A percentile compares a stretch with the other conserved stretches of the same genome.
These are phyloP conservation scores for Gossypium lobatum DNA, from an alignment of 441 rosid species.

Conservation along the genomic window DNA sequence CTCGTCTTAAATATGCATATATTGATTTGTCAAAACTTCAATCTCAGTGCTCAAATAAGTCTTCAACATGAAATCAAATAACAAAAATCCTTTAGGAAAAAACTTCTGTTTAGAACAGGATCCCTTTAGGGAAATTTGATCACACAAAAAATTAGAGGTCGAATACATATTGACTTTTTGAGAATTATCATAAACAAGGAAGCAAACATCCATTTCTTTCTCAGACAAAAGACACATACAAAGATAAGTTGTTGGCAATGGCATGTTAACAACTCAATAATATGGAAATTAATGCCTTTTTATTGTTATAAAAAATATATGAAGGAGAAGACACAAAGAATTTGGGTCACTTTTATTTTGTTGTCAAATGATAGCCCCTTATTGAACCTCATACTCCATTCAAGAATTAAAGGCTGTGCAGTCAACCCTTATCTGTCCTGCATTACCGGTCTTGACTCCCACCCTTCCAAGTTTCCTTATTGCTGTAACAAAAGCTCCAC, in stretches of 20 bases:
- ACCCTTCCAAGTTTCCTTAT: conserved; percentile 80
- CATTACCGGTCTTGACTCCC: conserved; percentile 49
- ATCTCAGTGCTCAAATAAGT: no score
- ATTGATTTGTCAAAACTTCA: no score
- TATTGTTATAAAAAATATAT: background rate
- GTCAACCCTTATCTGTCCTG: conserved; percentile 60
- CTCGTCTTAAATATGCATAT: no score
- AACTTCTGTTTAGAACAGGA: no score
- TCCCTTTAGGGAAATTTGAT: no score
- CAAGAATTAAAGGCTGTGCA: conserved; percentile 47
- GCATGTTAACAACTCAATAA: no score
- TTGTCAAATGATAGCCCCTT: background rate
- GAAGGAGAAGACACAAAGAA: background rate
- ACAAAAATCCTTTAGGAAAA: no score
- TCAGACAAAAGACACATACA: background rate
- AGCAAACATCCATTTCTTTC: background rate
- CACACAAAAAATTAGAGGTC: background rate
- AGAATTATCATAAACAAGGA: background rate
- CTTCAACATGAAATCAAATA: no score
- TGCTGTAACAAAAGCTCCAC: conserved; percentile 45
- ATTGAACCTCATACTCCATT: background rate
- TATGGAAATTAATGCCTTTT: background rate
- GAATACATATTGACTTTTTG: background rate
- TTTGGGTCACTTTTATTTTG: background rate
- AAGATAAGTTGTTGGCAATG: background rate